Base-by-base conservation (phyloP, 768 basidiomycete species). In the Phylloporus sp. region DNA sequence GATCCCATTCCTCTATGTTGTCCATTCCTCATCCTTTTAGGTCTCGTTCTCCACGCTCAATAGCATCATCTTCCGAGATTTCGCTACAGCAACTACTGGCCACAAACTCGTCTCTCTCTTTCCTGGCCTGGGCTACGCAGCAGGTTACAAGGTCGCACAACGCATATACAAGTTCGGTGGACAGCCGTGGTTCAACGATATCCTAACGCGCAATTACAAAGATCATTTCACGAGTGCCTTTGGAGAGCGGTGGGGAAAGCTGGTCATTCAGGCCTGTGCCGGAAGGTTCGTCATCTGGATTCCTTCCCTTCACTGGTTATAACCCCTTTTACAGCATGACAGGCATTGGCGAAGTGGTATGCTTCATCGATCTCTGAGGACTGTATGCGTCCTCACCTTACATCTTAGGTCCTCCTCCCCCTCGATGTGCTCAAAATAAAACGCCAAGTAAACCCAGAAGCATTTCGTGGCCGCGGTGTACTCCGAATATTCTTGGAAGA, bases 351-450 rank as follows among this genome's bases (percentile, higher is more conserved):
- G 95, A 99, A 82, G 95, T 98, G 56, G 94, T 89, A 67, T 49
- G 82, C 39, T n/a, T 9, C 13, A 1, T 11, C n/a, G 10, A 32
- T 24, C 43, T 4, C 47, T 4, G 0, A 8, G 7, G 22, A 15
- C 2, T n/a, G 11, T 43, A 20, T 49, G 32, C 39, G 16, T 38
- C 29, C 45, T 55, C 40, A 48, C 27, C 15, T n/a, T 32, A 43
- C 20, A 41, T 32, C 26, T n/a, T 55, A 86, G 86, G 84, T 95
- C 29, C 84, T 99, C n/a, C 82, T 99, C 31, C 95, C 95, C 3
- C 80, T 98, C 6, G 95, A 99, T 65, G 95, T 84, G 22, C 84
- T 99, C 67, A 99, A 99, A 74, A 98, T 99, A 72, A 97, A 97
- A 76, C 87, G 94, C 47, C 95, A 99, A 75, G 91, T 89, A 50